Conservation (phyloP, 1,284 basidiomycete species). For the Cutaneotrichosporon sp. region DNA sequence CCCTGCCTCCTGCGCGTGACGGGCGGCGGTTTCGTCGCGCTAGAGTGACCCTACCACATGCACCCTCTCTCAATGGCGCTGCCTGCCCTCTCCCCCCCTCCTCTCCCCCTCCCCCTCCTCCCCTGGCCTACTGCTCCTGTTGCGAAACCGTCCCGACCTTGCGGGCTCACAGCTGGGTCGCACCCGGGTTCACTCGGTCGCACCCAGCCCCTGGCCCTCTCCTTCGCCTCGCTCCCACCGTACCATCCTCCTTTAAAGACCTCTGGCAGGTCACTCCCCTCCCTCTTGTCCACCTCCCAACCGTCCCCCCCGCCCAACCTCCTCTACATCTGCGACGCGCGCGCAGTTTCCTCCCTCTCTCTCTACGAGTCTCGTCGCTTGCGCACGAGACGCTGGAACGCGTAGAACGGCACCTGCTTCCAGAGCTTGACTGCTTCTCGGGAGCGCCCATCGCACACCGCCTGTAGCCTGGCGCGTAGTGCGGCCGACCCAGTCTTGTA, state of each 20-base stretch:
- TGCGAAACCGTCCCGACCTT: slow-evolving; percentile 27
- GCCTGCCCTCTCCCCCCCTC: background rate
- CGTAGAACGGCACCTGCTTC: background rate
- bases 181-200: slow-evolving; percentile 2
- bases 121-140: slow-evolving; percentile 21
- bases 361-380: background rate
- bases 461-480: slow-evolving; percentile 7
- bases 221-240: slow-evolving; percentile 13
- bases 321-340: slow-evolving; percentile 9
- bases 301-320: slow-evolving; percentile 4
- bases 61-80: slow-evolving; percentile 15
- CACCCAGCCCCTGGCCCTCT: slow-evolving; percentile 8
- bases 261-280: slow-evolving; percentile 2
- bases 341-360: slow-evolving; percentile 1
- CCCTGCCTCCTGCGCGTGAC: slow-evolving; percentile 17
- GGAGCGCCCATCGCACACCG: slow-evolving; percentile 8
- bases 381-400: background rate
- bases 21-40: slow-evolving; percentile 22
- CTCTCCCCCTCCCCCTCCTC: background rate
- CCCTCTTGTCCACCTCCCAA: slow-evolving; percentile 8
- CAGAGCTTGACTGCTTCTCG: slow-evolving; percentile 5
- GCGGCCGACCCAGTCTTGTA: slow-evolving; percentile 2
- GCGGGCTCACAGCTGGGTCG: slow-evolving; percentile 5
- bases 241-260: slow-evolving; percentile 19
- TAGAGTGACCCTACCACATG: slow-evolving; percentile 17